Evolutionary conservation across 345 rosid genomes (phyloP).

Genomic region (Nephelium lappaceum): DNA sequence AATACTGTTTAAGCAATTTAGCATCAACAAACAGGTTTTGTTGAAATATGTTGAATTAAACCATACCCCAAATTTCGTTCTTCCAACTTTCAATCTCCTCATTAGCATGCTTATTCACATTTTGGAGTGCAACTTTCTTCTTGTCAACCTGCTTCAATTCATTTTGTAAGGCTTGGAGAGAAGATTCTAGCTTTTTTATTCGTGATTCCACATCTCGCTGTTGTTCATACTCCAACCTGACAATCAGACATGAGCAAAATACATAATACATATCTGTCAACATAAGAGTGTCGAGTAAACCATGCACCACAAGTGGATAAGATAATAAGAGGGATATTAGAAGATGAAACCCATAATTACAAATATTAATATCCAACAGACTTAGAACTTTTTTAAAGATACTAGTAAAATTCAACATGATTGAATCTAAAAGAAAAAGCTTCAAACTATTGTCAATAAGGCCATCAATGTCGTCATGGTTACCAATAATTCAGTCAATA

Average conservation of each 20-base stretch:
- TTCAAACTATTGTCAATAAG: not conserved
- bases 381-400: not conserved
- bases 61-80: conserved; percentile 74
- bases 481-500: not conserved
- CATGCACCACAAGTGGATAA: conserved; percentile 2
- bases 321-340: not conserved
- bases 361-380: conserved; percentile 1
- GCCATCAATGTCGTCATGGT: not conserved
- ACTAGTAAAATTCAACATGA: not conserved
- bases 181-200: conserved; percentile 77
- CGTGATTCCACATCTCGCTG: conserved; percentile 88
- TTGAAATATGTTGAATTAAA: not conserved
- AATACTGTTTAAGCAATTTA: not conserved
- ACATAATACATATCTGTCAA: not conserved
- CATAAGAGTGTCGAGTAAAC: not conserved
- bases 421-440: not conserved
- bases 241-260: conserved; percentile 13
- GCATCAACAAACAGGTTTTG: not conserved
- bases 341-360: not conserved
- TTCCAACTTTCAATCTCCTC: conserved; percentile 71
- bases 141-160: conserved; percentile 60
- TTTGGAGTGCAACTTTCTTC: conserved; percentile 55
- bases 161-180: conserved; percentile 61
- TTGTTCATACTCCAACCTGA: conserved; percentile 92
- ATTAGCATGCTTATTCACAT: conserved; percentile 29